phyloP scores from a whole-genome alignment of 345 rosid genomes.

The Pelargonium nanum region DNA sequence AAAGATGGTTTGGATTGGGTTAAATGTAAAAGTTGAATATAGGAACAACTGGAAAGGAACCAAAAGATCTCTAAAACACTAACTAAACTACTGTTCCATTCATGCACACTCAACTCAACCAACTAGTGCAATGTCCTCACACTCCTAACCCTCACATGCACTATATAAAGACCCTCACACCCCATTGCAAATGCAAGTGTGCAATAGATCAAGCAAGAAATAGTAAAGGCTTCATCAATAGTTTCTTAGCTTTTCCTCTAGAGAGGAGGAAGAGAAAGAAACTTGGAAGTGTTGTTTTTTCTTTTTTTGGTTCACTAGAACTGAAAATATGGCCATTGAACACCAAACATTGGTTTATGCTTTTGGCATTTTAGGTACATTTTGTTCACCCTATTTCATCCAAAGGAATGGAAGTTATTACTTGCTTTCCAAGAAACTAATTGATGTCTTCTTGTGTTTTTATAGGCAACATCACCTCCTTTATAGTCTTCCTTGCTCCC shows the following conservation, averaged over 20 bases:
- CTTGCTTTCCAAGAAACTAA: no score
- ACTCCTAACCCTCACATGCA: background rate
- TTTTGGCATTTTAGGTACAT: conserved; percentile 64
- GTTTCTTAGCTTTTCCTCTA: background rate
- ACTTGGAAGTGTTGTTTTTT: background rate
- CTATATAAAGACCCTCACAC: background rate
- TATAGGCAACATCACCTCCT: conserved; percentile 58
- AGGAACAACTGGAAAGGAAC: background rate
- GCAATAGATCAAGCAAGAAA: no score
- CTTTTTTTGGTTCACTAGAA: background rate
- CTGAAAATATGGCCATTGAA: conserved; percentile 27
- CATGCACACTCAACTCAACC: background rate
- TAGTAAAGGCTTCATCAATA: no score
- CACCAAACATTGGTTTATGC: conserved; percentile 27
- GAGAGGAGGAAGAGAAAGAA: conserved; percentile 24
- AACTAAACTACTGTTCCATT: background rate
- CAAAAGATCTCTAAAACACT: background rate
- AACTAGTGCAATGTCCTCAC: background rate
- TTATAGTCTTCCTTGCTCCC: conserved; percentile 60
- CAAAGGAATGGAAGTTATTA: background rate
- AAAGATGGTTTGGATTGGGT: background rate
- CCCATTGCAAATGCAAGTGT: background rate
- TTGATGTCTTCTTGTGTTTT: background rate
- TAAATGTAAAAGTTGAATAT: background rate
- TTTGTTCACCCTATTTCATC: background rate